A percentile compares a stretch with the other conserved stretches of the same genome.
Conservation (phyloP, 1,284 basidiomycete species). For the Boletus mariae region DNA sequence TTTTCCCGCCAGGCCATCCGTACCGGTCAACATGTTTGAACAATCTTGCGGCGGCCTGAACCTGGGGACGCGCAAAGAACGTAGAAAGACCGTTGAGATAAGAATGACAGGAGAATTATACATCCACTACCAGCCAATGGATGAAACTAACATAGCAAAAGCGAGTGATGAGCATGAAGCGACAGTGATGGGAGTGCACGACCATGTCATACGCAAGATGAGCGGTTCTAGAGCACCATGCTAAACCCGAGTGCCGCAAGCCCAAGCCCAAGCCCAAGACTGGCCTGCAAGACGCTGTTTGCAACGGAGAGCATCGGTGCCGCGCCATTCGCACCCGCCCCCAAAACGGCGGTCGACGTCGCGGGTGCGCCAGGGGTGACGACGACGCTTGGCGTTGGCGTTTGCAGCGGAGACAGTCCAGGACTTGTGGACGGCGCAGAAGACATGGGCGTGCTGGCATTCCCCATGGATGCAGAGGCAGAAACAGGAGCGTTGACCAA, state of each 20-base stretch:
- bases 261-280: slow-evolving; percentile 18
- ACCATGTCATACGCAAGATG: neutral
- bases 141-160: slow-evolving; percentile 1
- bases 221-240: slow-evolving; percentile 15
- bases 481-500: slow-evolving; percentile 44
- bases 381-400: neutral
- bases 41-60: neutral
- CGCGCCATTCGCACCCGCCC: slow-evolving; percentile 10
- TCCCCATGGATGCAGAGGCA: neutral
- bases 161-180: neutral
- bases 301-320: neutral
- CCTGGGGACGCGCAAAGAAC: neutral
- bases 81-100: neutral
- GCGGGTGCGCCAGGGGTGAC: neutral
- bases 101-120: neutral
- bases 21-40: too few species aligned
- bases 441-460: neutral
- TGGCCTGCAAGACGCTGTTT: slow-evolving; percentile 10
- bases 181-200: neutral
- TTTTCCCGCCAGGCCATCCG: too few species aligned
- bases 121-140: neutral
- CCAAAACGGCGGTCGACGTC: neutral
- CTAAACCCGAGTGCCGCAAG: slow-evolving; percentile 21
- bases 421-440: neutral
- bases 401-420: neutral